phyloP scores from a whole-genome alignment of 2,329 filamentous ascomycete genomes.

The Aspergillus ochraceoroseus region DNA sequence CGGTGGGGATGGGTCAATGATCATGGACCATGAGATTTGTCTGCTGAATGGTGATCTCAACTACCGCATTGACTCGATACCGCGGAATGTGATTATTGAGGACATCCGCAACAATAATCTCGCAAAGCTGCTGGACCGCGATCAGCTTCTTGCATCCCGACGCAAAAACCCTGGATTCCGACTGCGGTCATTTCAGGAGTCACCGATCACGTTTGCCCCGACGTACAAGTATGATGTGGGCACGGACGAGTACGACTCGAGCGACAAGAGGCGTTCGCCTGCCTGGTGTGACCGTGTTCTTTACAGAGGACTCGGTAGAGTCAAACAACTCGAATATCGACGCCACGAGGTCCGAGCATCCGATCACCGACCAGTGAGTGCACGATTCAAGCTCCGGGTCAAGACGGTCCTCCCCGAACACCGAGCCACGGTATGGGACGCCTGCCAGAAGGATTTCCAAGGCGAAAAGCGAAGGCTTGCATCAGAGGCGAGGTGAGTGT shows the following conservation, averaged over 20 bases:
- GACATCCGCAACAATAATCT: constrained; percentile 79
- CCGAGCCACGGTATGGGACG: constrained; percentile 63
- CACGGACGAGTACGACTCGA: constrained; percentile 87
- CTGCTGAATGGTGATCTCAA: constrained; percentile 94
- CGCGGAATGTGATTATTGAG: constrained; percentile 83
- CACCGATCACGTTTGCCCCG: constrained; percentile 83
- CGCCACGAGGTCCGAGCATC: constrained; percentile 86
- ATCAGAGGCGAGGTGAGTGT: constrained; percentile 64
- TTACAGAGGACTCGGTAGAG: constrained; percentile 73
- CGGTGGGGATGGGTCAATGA: constrained; percentile 91
- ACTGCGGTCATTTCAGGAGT: constrained; percentile 82
- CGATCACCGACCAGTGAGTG: constrained; percentile 90
- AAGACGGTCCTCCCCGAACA: constrained; percentile 71
- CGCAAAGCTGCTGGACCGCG: constrained; percentile 79
- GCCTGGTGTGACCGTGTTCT: constrained; percentile 95
- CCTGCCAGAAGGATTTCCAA: constrained; percentile 70
- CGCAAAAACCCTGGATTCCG: constrained; percentile 87
- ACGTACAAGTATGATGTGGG: constrained; percentile 99
- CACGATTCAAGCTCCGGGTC: constrained; percentile 72
- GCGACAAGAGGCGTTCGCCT: constrained; percentile 87
- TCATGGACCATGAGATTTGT: constrained; percentile 96
- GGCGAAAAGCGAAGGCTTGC: constrained; percentile 64
- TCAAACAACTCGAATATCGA: constrained; percentile 82
- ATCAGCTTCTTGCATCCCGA: constrained; percentile 83
- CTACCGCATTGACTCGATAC: constrained; percentile 97